phyloP scores from a whole-genome alignment of 2,329 filamentous ascomycete species.

The Aspergillus oerlinghausenensis region DNA sequence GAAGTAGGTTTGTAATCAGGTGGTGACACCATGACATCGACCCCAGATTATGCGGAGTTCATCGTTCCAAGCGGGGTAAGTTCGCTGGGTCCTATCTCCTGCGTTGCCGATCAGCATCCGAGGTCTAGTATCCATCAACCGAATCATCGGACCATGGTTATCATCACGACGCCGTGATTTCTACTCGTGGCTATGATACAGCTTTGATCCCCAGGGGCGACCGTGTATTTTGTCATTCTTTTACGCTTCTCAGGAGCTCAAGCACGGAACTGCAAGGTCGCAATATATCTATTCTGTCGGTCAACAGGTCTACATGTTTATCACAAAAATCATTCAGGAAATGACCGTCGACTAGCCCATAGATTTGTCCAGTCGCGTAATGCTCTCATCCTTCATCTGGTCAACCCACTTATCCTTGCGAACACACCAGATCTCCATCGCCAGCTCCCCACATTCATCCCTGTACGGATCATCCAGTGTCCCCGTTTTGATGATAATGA shows the following conservation, averaged over 20 bases:
- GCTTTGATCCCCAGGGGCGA: background rate
- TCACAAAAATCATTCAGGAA: background rate
- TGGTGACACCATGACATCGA: background rate
- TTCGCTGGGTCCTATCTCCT: background rate
- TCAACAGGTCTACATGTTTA: background rate
- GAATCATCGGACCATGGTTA: background rate
- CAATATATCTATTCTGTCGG: background rate
- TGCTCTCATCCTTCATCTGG: conserved; percentile 1
- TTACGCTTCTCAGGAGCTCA: background rate
- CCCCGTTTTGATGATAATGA: conserved; percentile 18
- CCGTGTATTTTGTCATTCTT: background rate
- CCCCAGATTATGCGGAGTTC: background rate
- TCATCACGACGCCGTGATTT: background rate
- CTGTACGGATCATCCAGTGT: conserved; percentile 18
- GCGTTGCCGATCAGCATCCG: background rate
- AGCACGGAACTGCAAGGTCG: background rate
- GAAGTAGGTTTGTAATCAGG: background rate
- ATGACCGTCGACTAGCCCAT: background rate
- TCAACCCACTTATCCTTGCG: conserved; percentile 21
- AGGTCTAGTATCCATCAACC: background rate
- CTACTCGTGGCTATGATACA: background rate
- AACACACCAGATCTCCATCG: conserved; percentile 17
- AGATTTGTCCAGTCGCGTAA: conserved; percentile 6
- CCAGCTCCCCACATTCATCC: conserved; percentile 7
- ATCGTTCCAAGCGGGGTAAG: background rate